Evolutionary conservation across 2,329 filamentous ascomycete species (phyloP).

Genomic region (Colletotrichum liriopes): DNA sequence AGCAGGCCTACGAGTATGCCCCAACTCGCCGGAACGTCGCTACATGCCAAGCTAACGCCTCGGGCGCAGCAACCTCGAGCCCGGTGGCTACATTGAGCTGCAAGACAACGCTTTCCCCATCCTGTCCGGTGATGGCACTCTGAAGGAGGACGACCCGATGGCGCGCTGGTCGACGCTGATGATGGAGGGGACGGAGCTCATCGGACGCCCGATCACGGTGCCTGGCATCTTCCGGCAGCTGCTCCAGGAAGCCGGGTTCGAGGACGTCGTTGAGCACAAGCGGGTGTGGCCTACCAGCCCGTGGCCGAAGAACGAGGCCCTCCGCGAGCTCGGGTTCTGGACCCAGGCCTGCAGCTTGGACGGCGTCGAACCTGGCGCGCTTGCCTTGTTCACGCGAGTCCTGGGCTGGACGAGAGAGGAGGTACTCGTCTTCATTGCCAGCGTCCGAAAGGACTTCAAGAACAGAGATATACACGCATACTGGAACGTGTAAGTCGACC

Average conservation of each 20-base stretch:
- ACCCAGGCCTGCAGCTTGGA: constrained; percentile 46
- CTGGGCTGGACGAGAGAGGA: constrained; percentile 30
- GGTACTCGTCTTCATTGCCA: constrained; percentile 13
- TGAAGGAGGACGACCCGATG: constrained; percentile 49
- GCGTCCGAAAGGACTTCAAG: constrained; percentile 45
- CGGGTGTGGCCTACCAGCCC: constrained; percentile 54
- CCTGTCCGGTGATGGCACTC: constrained; percentile 51
- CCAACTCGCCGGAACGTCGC: constrained; percentile 46
- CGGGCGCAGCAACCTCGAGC: constrained; percentile 46
- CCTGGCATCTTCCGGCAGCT: constrained; percentile 47
- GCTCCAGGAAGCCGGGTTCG: constrained; percentile 52
- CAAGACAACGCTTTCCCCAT: constrained; percentile 49
- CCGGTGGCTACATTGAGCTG: constrained; percentile 54
- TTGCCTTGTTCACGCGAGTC: constrained; percentile 45
- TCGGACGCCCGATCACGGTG: constrained; percentile 50
- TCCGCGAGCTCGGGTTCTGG: constrained; percentile 4
- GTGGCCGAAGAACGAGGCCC: constrained; percentile 49
- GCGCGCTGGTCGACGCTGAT: constrained; percentile 50
- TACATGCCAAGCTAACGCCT: constrained; percentile 56
- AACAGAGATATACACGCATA: constrained; percentile 48
- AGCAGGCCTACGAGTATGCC: constrained; percentile 43
- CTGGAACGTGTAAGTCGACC: constrained; percentile 50
- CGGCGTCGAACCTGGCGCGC: constrained; percentile 46
- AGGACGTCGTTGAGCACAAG: constrained; percentile 49
- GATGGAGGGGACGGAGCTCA: constrained; percentile 49